Evolutionary conservation across 495 filamentous ascomycete species (phyloP), one percentile per base, ranked within the genome.

Genomic region (Friedmanniomyces simplex): DNA sequence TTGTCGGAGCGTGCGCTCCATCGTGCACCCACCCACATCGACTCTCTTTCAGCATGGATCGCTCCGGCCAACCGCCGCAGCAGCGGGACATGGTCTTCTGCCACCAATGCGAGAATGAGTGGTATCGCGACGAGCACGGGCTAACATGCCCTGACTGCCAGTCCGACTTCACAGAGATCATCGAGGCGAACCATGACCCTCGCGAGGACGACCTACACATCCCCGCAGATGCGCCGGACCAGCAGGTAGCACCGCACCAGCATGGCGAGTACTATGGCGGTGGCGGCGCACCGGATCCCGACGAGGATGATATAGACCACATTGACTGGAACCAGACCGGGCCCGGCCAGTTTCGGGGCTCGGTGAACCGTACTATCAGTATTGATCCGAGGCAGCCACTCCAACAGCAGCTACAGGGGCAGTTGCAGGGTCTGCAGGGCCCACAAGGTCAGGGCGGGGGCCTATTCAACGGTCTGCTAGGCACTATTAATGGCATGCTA

Each of bases 151-250:
- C 91, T n/a, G 65, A 71, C 8, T 98, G 93, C 66, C 57, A 75
- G 13, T 79, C 80, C n/a, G 87, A 94, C 6, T 82, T 87, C 67
- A 86, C 80, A 7, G 89, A 98, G 72, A 91, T 96, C 57, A 72
- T 77, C 16, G 72, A 73, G 25, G 50, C 62, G 34, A 60, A 65
- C 42, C 62, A 72, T 43, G 74, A 78, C 51, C 73, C 76, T 26
- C 65, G 69, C 16, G 62, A 66, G 20, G 54, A 52, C 57, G 24
- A 58, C 7, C n/a, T 50, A 28, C 48, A 48, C 39, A 45, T 52
- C n/a, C 50, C 49, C 2, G 47, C 52, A 14, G 59, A 59, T 7
- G 49, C 63, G 64, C 64, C 47, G 10, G 60, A 57, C 5, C 53
- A 66, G 61, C 62, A 6, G 22, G 62, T 32, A 32, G 28, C 58